Conservation (phyloP, 2,329 filamentous ascomycete species). For the Microsporum audouinii region DNA sequence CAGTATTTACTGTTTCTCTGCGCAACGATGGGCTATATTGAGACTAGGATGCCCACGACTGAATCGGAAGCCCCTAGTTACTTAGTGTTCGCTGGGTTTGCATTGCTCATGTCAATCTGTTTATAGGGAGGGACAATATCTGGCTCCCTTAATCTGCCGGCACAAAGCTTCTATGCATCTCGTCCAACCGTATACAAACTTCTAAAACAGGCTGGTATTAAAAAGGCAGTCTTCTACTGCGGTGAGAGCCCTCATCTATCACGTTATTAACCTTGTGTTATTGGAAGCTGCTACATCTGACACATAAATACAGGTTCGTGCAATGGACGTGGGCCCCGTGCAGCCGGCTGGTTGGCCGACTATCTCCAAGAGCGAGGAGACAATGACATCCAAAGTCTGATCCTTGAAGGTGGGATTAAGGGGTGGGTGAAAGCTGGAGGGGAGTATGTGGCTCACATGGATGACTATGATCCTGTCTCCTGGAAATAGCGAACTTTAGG, state of each 20-base stretch:
- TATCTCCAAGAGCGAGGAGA: constrained; percentile 33
- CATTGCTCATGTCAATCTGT: neutral
- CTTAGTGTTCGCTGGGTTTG: too few species aligned
- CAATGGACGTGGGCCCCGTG: constrained; percentile 42
- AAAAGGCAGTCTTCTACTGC: constrained; percentile 32
- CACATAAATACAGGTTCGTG: constrained; percentile 40
- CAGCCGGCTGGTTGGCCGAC: constrained; percentile 46
- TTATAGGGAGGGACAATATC: constrained; percentile 49
- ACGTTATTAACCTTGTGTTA: neutral
- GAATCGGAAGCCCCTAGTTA: neutral
- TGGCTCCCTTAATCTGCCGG: constrained; percentile 41
- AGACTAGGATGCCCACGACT: neutral
- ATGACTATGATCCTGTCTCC: constrained; percentile 34
- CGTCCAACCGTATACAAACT: constrained; percentile 28
- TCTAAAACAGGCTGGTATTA: constrained; percentile 21
- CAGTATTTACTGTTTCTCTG: too few species aligned
- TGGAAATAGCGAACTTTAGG: constrained; percentile 21
- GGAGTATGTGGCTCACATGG: constrained; percentile 40
- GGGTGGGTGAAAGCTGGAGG: constrained; percentile 42
- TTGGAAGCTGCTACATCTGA: neutral
- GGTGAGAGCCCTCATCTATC: constrained; percentile 21
- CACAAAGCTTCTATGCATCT: constrained; percentile 30
- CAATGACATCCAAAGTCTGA: constrained; percentile 36
- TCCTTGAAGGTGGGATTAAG: constrained; percentile 43
- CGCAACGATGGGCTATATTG: neutral